These are phyloP conservation scores for Hsuehochloa calcarea DNA, from an alignment of 176 grass and related monocot genomes.

Conservation along the genomic window DNA sequence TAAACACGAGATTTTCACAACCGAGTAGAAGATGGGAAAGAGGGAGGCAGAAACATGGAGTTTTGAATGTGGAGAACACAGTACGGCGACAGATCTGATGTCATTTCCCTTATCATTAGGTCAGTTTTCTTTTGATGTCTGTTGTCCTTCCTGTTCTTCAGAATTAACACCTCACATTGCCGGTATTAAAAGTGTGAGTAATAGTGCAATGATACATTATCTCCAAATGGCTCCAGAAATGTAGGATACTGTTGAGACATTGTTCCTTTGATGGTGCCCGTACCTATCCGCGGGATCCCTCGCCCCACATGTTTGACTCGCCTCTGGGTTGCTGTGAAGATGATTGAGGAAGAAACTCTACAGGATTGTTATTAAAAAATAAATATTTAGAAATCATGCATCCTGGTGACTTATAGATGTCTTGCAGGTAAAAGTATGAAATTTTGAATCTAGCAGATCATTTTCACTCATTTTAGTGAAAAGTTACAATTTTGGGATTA, in stretches of 20 bases:
- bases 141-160: conserved; percentile 29
- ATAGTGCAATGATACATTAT: conserved; percentile 35
- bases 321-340: background rate
- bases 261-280: conserved; percentile 24
- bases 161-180: conserved; percentile 23
- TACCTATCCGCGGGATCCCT: background rate
- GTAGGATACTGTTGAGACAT: conserved; percentile 35
- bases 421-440: background rate
- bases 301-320: conserved; percentile 25
- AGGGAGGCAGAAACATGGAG: background rate
- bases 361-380: background rate
- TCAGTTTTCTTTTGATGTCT: conserved; percentile 34
- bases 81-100: conserved; percentile 40
- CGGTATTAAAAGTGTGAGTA: conserved; percentile 31
- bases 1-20: background rate
- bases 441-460: background rate
- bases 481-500: background rate
- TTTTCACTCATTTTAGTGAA: background rate
- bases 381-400: background rate
- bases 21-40: background rate
- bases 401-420: background rate
- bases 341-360: background rate
- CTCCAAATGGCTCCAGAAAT: conserved; percentile 25
- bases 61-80: background rate
- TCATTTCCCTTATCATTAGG: conserved; percentile 4